Evolutionary conservation across 495 filamentous ascomycete species (phyloP), one percentile per base, ranked within the genome.

Genomic region (Penicillium chermesinum): DNA sequence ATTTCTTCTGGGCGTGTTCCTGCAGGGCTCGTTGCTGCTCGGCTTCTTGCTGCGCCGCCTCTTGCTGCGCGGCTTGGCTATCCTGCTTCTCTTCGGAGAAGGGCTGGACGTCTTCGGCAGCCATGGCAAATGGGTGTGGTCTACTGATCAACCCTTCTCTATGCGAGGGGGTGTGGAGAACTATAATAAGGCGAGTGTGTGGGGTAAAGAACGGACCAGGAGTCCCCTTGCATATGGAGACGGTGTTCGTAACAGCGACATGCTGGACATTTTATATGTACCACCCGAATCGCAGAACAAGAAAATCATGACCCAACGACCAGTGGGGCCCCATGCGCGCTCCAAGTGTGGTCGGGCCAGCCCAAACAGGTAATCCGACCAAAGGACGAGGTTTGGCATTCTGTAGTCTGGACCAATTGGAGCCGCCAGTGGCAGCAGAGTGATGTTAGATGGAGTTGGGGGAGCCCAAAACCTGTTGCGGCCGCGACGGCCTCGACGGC

Each of bases 381-480:
- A 30, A 30, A 30, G 25, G 5, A 10, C 25, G 25, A 30, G 10
- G 5, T 30, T 15, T 42, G 9, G 25, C 25, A 30, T 30, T 4
- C 25, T 30, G 41, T 44, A 18, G 13, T 17, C n/a, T n/a, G n/a
- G 25, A 10, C 25, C 25, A 30, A 30, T 30, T 30, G 25, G 4
- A 30, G 25, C 4, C 5, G 25, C 8, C 12, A 37, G 44, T 25
- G 21, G 27, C 19, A 32, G 3, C 17, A 10, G 8, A 34, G 20
- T 17, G 20, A 38, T 30, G 44, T 25, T 14, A 32, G 18, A 21
- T 5, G 21, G 25, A 21, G 27, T 17, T 27, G 22, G 12, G 4
- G 20, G 17, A 20, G 36, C 20, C 15, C 18, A 52, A 52, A 52
- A 52, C 49, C 49, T 52, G 49, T 52, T 52, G 32, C 42, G 10